Conservation (phyloP, 805 yeast species). For the Candida easanensis region DNA sequence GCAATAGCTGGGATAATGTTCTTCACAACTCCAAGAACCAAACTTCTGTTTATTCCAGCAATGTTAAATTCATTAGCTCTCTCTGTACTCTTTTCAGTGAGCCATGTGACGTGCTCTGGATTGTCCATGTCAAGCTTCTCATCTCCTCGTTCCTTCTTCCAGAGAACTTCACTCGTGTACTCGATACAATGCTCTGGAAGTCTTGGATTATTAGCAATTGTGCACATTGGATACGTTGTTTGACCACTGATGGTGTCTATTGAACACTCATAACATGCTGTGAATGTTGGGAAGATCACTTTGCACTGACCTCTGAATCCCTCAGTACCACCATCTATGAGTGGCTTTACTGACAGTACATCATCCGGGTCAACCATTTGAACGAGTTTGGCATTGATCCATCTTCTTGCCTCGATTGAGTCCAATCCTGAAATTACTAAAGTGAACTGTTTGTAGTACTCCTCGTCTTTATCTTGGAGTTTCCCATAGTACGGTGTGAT, state of each 20-base stretch:
- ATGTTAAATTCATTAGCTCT: constrained; percentile 70
- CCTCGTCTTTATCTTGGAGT: constrained; percentile 60
- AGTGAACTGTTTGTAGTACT: constrained; percentile 65
- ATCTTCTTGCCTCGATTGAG: constrained; percentile 83
- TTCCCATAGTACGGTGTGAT: constrained; percentile 61
- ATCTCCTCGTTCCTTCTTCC: constrained; percentile 55
- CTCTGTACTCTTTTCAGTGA: constrained; percentile 48
- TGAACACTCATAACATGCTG: constrained; percentile 93
- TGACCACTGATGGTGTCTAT: constrained; percentile 62
- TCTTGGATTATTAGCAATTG: constrained; percentile 92
- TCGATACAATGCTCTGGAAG: constrained; percentile 93
- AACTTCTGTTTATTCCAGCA: constrained; percentile 62
- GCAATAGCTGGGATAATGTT: constrained; percentile 93
- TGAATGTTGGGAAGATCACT: constrained; percentile 77
- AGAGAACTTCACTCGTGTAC: constrained; percentile 76
- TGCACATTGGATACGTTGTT: constrained; percentile 83
- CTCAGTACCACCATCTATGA: constrained; percentile 95
- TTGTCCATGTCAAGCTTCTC: constrained; percentile 64
- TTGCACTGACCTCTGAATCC: constrained; percentile 91
- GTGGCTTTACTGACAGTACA: constrained; percentile 51
- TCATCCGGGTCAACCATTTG: constrained; percentile 55
- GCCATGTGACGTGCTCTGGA: constrained; percentile 61
- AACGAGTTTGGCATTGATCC: constrained; percentile 75
- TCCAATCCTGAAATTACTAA: constrained; percentile 86
- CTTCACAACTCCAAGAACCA: constrained; percentile 85